Evolutionary conservation across 2,329 filamentous ascomycete species (phyloP).

Genomic region (Biscogniauxia marginata): DNA sequence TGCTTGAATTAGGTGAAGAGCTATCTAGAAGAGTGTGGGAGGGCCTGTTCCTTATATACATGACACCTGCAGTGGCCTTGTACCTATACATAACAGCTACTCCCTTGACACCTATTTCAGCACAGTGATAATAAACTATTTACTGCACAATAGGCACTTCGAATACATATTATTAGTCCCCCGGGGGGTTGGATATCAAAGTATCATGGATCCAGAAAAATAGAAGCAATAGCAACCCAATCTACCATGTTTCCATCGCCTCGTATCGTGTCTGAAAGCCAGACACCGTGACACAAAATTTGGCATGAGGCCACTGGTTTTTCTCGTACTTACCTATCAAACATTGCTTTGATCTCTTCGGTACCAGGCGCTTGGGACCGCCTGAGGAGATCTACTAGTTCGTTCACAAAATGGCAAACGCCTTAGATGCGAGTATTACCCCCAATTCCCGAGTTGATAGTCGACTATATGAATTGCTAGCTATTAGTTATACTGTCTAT

Average conservation of each 20-base stretch:
- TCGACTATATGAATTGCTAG: constrained; percentile 5
- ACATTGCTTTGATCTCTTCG: constrained; percentile 10
- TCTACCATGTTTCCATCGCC: constrained; percentile 18
- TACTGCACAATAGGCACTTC: too few species aligned
- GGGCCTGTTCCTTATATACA: too few species aligned
- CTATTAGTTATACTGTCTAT: background rate
- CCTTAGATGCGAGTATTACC: constrained; percentile 19
- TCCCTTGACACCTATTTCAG: too few species aligned
- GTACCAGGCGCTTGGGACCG: constrained; percentile 1
- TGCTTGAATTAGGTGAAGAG: too few species aligned
- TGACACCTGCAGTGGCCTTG: too few species aligned
- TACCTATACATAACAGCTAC: too few species aligned
- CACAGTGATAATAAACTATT: too few species aligned
- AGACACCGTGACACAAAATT: constrained; percentile 7
- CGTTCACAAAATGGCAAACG: constrained; percentile 14
- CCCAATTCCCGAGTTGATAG: constrained; percentile 17
- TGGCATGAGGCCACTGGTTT: constrained; percentile 15
- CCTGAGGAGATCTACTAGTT: constrained; percentile 10
- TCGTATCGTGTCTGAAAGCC: constrained; percentile 15
- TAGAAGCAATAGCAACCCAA: background rate
- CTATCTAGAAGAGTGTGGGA: too few species aligned
- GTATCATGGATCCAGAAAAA: constrained; percentile 1
- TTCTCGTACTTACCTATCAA: constrained; percentile 17
- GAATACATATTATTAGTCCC: too few species aligned
- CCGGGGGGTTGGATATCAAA: constrained; percentile 2